These are phyloP conservation scores for Fusarium zealandicum DNA, from an alignment of 2,329 filamentous ascomycete genomes.

Conservation along the genomic window DNA sequence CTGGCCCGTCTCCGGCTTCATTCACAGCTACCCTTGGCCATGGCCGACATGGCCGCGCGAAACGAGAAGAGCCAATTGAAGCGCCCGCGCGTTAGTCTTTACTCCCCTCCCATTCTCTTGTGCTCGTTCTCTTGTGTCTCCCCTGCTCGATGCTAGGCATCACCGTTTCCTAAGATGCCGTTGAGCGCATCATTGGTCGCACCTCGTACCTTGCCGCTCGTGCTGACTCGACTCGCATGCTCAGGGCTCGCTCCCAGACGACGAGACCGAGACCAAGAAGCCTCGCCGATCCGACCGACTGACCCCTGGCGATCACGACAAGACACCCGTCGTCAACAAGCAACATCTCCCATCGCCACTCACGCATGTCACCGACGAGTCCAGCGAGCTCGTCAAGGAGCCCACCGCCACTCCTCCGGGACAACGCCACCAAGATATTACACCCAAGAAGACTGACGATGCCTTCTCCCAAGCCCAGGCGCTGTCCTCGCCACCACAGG, in stretches of 20 bases:
- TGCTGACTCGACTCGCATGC: slow-evolving; percentile 38
- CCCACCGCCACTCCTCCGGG: slow-evolving; percentile 74
- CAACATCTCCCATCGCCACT: slow-evolving; percentile 82
- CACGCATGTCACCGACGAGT: slow-evolving; percentile 68
- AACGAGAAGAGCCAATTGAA: slow-evolving; percentile 85
- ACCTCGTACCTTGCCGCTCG: slow-evolving; percentile 12
- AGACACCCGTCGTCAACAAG: slow-evolving; percentile 68
- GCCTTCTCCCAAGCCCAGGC: slow-evolving; percentile 53
- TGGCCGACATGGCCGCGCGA: slow-evolving; percentile 62
- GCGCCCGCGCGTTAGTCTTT: slow-evolving; percentile 72
- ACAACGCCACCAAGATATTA: slow-evolving; percentile 62
- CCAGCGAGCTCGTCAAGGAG: slow-evolving; percentile 69
- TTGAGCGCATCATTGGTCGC: slow-evolving; percentile 16
- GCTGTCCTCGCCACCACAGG: slow-evolving; percentile 70
- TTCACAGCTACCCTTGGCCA: slow-evolving; percentile 24
- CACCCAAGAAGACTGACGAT: slow-evolving; percentile 60
- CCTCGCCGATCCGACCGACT: slow-evolving; percentile 79
- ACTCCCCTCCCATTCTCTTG: slow-evolving; percentile 12
- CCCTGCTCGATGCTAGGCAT: slow-evolving; percentile 7
- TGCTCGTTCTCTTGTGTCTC: slow-evolving; percentile 6
- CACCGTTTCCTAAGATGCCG: neutral
- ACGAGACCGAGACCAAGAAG: slow-evolving; percentile 78
- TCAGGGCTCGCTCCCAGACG: slow-evolving; percentile 71
- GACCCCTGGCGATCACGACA: slow-evolving; percentile 59
- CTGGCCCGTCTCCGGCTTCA: slow-evolving; percentile 27